These are phyloP conservation scores for Suillus alpinus DNA, from an alignment of 768 basidiomycete genomes.

Conservation along the genomic window DNA sequence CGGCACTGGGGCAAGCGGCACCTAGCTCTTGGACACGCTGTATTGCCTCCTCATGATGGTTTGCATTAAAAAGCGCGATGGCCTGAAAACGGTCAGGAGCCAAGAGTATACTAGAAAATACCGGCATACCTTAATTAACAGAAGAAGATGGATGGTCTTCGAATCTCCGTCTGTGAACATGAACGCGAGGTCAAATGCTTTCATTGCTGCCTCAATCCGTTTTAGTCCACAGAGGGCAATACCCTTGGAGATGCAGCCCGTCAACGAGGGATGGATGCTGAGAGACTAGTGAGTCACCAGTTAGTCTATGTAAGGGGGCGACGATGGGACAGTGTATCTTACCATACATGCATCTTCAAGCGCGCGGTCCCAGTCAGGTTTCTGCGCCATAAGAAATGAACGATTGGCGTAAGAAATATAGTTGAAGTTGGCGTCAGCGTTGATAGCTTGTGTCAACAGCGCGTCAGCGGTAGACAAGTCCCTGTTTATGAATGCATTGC, in stretches of 20 bases:
- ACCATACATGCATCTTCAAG: not conserved
- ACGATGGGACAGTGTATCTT: not conserved
- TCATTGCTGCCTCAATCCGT: not conserved
- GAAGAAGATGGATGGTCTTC: not conserved
- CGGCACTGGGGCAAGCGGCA: not conserved
- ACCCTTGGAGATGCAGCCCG: not conserved
- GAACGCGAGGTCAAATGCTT: not conserved
- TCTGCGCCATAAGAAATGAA: not conserved
- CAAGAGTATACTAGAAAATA: not conserved
- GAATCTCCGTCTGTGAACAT: not conserved
- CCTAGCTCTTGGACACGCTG: not conserved
- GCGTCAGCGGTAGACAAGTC: not conserved
- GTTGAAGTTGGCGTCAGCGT: not conserved
- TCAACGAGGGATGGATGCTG: not conserved
- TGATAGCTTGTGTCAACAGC: not conserved
- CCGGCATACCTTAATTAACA: not conserved
- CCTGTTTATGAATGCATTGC: not conserved
- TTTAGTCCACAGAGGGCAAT: conserved; percentile 1
- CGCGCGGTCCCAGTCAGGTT: not conserved
- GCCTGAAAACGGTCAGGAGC: not conserved
- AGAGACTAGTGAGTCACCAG: not conserved
- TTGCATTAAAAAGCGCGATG: not conserved
- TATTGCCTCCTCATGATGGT: not conserved
- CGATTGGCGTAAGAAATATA: not conserved
- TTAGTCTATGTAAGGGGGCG: not conserved